Conservation (phyloP, 1,139 yeast genomes). For the Yamadazyma atmosphaerica region DNA sequence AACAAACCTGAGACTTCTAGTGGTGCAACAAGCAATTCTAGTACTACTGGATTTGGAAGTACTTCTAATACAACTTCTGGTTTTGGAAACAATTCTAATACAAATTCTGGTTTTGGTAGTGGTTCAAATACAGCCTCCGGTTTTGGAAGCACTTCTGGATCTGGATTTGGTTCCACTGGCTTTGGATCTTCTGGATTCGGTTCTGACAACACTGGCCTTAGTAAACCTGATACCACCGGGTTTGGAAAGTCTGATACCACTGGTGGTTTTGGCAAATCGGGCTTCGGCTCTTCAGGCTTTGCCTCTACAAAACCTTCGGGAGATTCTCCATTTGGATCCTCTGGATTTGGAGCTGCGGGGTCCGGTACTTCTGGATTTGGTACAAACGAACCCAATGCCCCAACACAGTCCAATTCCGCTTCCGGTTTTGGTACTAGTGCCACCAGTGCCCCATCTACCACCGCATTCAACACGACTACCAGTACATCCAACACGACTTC, state of each 20-base stretch:
- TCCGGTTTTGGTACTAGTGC: no score
- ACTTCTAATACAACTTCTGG: constrained; percentile 1
- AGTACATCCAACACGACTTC: no score
- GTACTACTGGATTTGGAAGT: constrained; percentile 4
- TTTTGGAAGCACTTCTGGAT: constrained; percentile 4
- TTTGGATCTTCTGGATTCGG: constrained; percentile 12
- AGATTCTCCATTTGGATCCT: no score
- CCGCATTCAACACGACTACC: no score
- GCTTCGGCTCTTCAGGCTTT: constrained; percentile 2
- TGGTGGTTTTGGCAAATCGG: constrained; percentile 5
- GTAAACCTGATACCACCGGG: constrained; percentile 9
- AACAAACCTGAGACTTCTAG: neutral
- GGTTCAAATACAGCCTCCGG: neutral
- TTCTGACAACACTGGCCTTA: constrained; percentile 5
- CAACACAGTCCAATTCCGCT: no score
- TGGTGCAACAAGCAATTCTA: neutral
- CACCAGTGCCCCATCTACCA: no score
- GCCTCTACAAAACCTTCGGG: no score
- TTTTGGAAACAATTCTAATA: constrained; percentile 1
- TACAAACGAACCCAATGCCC: constrained; percentile 6
- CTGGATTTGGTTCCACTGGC: constrained; percentile 9
- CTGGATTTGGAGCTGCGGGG: constrained; percentile 12
- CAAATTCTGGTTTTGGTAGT: constrained; percentile 4
- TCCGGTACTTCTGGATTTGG: constrained; percentile 3
- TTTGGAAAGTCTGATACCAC: constrained; percentile 12